Conservation (phyloP, 805 yeast genomes). For the Zygoascus ofunaensis region DNA sequence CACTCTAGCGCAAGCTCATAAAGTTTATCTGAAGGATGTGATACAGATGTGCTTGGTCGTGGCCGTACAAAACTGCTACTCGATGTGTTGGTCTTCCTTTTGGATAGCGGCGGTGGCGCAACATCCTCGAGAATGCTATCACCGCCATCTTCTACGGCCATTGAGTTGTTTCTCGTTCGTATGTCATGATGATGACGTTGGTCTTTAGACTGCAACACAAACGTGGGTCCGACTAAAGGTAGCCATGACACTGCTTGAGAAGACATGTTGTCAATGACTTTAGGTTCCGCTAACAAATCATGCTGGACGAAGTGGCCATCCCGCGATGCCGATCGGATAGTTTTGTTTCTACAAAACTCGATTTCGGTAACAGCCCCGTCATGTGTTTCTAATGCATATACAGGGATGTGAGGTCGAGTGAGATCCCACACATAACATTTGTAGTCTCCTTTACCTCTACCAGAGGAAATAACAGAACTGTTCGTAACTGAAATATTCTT, state of each 20-base stretch:
- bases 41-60: background rate
- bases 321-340: slow-evolving; percentile 42
- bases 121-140: background rate
- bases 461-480: slow-evolving; percentile 56
- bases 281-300: slow-evolving; percentile 38
- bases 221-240: slow-evolving; percentile 39
- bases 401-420: slow-evolving; percentile 64
- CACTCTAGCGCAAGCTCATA: slow-evolving; percentile 4
- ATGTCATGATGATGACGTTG: background rate
- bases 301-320: slow-evolving; percentile 43
- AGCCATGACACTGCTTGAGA: slow-evolving; percentile 52
- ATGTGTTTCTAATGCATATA: slow-evolving; percentile 42
- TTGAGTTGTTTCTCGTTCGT: background rate
- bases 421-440: slow-evolving; percentile 63
- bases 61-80: background rate
- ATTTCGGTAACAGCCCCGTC: slow-evolving; percentile 47
- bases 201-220: slow-evolving; percentile 39
- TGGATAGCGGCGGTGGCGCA: background rate
- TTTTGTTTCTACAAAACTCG: slow-evolving; percentile 40
- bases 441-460: slow-evolving; percentile 53
- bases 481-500: slow-evolving; percentile 7
- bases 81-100: background rate
- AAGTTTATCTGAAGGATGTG: background rate
- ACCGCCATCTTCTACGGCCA: background rate
- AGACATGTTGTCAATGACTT: slow-evolving; percentile 42